phyloP scores from a whole-genome alignment of 768 basidiomycete genomes.

The Exsudoporus frostii region DNA sequence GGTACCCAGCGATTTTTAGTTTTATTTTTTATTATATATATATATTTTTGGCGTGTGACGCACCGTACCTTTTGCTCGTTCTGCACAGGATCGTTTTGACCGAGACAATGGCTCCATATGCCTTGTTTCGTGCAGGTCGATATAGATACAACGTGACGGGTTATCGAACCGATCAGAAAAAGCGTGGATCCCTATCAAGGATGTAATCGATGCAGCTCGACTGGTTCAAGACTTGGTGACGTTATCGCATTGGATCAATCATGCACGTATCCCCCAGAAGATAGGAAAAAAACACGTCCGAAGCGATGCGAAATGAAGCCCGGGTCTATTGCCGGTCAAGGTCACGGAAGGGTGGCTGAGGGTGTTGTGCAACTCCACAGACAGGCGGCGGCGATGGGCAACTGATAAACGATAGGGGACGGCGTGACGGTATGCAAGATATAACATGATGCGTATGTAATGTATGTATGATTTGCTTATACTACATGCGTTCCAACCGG shows the following conservation, averaged over 20 bases:
- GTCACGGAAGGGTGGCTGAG: not conserved
- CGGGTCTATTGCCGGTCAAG: not conserved
- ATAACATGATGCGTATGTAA: constrained; percentile 22
- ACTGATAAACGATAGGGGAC: constrained; percentile 5
- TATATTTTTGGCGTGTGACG: not conserved
- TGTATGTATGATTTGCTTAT: constrained; percentile 28
- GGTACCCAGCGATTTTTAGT: too few species aligned
- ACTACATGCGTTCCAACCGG: constrained; percentile 35
- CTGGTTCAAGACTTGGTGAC: not conserved
- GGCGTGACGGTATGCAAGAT: constrained; percentile 20
- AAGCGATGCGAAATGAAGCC: constrained; percentile 11
- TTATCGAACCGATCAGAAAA: constrained; percentile 14
- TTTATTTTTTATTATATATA: not conserved
- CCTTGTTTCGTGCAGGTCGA: not conserved
- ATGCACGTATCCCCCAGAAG: not conserved
- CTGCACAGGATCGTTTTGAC: not conserved
- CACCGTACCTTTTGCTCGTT: not conserved
- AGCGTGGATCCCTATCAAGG: constrained; percentile 11
- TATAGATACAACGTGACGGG: not conserved
- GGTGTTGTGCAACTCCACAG: not conserved
- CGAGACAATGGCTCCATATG: not conserved
- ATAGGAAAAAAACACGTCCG: not conserved
- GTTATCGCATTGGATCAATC: not conserved
- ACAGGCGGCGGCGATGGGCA: constrained; percentile 1
- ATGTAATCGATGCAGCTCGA: not conserved